Percentiles rank a stretch among this genome's conserved stretches.
Evolutionary conservation across 2,329 filamentous ascomycete species (phyloP).

Genomic region (Xylaria sp.): DNA sequence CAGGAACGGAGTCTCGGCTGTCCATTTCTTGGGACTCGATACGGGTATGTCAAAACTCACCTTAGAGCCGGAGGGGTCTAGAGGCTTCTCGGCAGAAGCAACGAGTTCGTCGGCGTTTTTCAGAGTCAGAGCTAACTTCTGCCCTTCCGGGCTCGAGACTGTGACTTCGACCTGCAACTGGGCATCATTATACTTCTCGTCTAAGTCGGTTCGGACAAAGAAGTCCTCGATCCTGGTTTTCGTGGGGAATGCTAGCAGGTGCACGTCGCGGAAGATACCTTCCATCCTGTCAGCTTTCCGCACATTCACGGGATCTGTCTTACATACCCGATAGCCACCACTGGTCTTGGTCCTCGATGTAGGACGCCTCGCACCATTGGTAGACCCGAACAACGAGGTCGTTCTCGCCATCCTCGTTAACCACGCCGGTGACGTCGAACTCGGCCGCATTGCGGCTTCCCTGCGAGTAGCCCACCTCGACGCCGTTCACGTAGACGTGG

Average conservation of each 20-base stretch:
- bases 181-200: slow-evolving; percentile 55
- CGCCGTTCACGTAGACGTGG: slow-evolving; percentile 64
- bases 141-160: slow-evolving; percentile 57
- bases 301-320: neutral
- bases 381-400: slow-evolving; percentile 60
- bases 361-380: slow-evolving; percentile 63
- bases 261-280: slow-evolving; percentile 58
- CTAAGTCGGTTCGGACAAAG: slow-evolving; percentile 55
- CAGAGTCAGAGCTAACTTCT: slow-evolving; percentile 58
- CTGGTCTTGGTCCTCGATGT: slow-evolving; percentile 64
- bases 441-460: slow-evolving; percentile 64
- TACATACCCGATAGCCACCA: slow-evolving; percentile 61
- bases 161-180: slow-evolving; percentile 49
- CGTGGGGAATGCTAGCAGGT: slow-evolving; percentile 58
- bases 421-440: slow-evolving; percentile 59
- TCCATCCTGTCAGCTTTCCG: neutral
- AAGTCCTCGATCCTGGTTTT: slow-evolving; percentile 59
- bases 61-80: slow-evolving; percentile 39
- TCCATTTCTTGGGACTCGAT: slow-evolving; percentile 59
- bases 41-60: slow-evolving; percentile 38
- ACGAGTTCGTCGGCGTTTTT: slow-evolving; percentile 53
- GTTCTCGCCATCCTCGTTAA: slow-evolving; percentile 47
- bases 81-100: slow-evolving; percentile 54
- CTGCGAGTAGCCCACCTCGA: slow-evolving; percentile 62
- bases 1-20: slow-evolving; percentile 61